Conservation (phyloP, 2,329 filamentous ascomycete species). For the Aphanoascus verrucosus region DNA sequence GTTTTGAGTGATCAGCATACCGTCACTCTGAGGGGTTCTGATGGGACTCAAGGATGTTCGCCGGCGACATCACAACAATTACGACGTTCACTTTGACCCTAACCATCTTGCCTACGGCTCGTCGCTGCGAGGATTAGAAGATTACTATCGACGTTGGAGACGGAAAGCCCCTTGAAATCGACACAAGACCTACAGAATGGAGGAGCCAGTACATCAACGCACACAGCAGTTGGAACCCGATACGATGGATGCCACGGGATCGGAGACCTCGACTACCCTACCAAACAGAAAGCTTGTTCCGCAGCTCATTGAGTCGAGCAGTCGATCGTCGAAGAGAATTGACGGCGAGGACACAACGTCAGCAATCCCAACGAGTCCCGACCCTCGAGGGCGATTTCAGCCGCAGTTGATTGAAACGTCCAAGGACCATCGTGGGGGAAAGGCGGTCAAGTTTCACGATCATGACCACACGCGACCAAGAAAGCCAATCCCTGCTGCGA, state of each 20-base stretch:
- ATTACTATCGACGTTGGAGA: background rate
- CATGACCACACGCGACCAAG: background rate
- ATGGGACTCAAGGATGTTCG: slow-evolving; percentile 12
- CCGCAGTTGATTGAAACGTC: slow-evolving; percentile 13
- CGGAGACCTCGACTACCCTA: background rate
- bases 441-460: background rate
- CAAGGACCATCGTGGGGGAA: slow-evolving; percentile 9
- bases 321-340: slow-evolving; percentile 5
- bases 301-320: slow-evolving; percentile 14
- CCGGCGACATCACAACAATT: slow-evolving; percentile 3
- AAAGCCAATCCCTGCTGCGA: background rate
- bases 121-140: slow-evolving; percentile 1
- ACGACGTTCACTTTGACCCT: background rate
- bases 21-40: background rate
- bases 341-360: background rate
- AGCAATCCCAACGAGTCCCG: no score
- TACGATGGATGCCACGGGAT: background rate
- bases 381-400: slow-evolving; percentile 7
- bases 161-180: background rate
- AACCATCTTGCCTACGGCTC: background rate
- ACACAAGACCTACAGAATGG: background rate
- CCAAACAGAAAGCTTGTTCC: slow-evolving; percentile 13
- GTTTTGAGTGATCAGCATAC: slow-evolving; percentile 2
- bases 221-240: background rate
- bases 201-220: background rate